These are phyloP conservation scores for Boletus coccyginus DNA, from an alignment of 768 basidiomycete species.

Conservation along the genomic window DNA sequence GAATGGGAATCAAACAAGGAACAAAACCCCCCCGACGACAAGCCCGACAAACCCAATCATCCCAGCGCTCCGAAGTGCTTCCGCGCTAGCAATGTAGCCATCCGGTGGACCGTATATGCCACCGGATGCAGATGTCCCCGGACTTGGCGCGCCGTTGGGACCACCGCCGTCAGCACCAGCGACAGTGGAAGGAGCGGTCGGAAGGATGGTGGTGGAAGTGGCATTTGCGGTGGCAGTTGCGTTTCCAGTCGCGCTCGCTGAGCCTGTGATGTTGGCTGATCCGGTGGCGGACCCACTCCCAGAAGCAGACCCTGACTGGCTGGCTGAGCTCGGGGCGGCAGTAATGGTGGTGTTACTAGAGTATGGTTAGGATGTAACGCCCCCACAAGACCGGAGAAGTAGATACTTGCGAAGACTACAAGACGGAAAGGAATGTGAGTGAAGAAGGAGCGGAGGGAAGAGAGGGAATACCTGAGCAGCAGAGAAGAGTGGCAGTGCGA, in stretches of 20 bases:
- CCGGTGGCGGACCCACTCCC: constrained; percentile 19
- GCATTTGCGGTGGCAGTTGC: constrained; percentile 27
- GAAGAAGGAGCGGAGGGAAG: too few relatives aligned
- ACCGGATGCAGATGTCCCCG: constrained; percentile 44
- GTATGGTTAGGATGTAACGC: constrained; percentile 41
- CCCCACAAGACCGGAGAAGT: not conserved
- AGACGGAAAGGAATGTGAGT: constrained; percentile 5
- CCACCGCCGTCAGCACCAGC: constrained; percentile 49
- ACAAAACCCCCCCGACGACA: constrained; percentile 48
- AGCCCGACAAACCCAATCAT: constrained; percentile 44
- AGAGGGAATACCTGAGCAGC: constrained; percentile 32
- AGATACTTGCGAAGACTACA: constrained; percentile 40
- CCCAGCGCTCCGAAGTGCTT: constrained; percentile 44
- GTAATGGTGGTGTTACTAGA: constrained; percentile 43
- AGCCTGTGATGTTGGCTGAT: constrained; percentile 22
- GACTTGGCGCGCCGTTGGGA: constrained; percentile 50
- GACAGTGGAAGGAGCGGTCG: constrained; percentile 58
- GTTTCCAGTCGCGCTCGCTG: constrained; percentile 27
- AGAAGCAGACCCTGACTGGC: constrained; percentile 19
- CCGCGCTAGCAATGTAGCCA: constrained; percentile 58
- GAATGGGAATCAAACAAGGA: constrained; percentile 37
- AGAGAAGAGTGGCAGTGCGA: constrained; percentile 26
- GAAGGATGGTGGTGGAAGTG: constrained; percentile 17
- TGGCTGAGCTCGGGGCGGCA: constrained; percentile 41
- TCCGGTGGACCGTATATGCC: constrained; percentile 69